Evolutionary conservation across 495 filamentous ascomycete species (phyloP), one percentile per base, ranked within the genome.

Genomic region (Trichoderma gamsii): DNA sequence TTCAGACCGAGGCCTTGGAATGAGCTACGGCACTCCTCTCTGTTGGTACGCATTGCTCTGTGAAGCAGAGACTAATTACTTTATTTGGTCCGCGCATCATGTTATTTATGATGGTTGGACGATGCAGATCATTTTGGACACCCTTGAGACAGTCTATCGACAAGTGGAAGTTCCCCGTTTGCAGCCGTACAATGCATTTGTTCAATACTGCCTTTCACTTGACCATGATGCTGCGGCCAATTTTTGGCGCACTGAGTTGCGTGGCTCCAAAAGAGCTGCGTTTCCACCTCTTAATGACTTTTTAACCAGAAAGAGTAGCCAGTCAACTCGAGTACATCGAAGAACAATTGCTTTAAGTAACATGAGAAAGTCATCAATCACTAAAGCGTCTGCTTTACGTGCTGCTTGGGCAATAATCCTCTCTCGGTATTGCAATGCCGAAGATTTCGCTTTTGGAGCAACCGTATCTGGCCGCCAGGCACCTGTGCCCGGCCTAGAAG

Each of bases 371-470:
- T 69, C 77, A 1, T 74, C 73, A 1, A 75, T 78, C 59, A 74
- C 75, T 0, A 76, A 81, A 27, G 80, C 82, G 64, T 76, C 80
- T 0, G 73, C 82, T 5, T 75, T 83, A 25, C 82, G 81, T 67
- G 74, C 73, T 1, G 79, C 80, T 3, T 83, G 81, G 81, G 78
- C 80, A 2, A 73, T 82, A 18, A 66, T 80, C 3, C 71, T 80
- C n/a, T 73, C 75, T 12, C 70, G 72, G 0, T 70, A 80, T 52
- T 78, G 78, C 16, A 76, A 73, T 0, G 74, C 72, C 0, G 71
- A 76, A 23, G 81, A 83, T 13, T 76, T 83, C 15, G 77, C 82
- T 7, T 83, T 83, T 66, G 81, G 81, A 15, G 77, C 82, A 66
- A 68, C 81, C 13, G 73, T 83, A 27, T 80, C 77, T 65, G 85